phyloP scores from a whole-genome alignment of 345 rosid genomes.

The Boechera retrofracta region DNA sequence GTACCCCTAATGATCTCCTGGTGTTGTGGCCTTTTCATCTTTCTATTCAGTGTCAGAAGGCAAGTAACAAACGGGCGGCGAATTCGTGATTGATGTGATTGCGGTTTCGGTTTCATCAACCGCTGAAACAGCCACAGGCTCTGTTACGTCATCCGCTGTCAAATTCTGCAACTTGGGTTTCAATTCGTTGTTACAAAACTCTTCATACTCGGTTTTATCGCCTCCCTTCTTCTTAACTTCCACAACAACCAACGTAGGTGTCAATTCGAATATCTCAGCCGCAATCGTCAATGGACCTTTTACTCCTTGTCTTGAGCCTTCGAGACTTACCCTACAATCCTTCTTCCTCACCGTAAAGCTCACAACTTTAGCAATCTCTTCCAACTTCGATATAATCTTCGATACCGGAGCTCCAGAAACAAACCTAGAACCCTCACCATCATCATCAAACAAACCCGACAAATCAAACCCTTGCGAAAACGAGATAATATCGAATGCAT shows the following conservation, averaged over 20 bases:
- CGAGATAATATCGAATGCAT: conserved; percentile 75
- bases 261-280: conserved; percentile 75
- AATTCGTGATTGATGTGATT: background rate
- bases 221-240: conserved; percentile 97
- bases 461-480: conserved; percentile 75
- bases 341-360: conserved; percentile 78
- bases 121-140: conserved; percentile 33
- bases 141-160: conserved; percentile 55
- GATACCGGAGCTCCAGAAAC: conserved; percentile 71
- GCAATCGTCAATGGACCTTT: conserved; percentile 71
- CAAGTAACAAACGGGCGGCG: conserved; percentile 46
- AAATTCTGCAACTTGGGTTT: conserved; percentile 74
- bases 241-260: conserved; percentile 71
- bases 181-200: conserved; percentile 74
- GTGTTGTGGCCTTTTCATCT: conserved; percentile 11
- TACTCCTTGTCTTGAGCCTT: conserved; percentile 70
- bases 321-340: conserved; percentile 74
- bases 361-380: conserved; percentile 75
- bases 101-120: conserved; percentile 7
- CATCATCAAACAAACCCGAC: conserved; percentile 73
- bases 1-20: conserved; percentile 24
- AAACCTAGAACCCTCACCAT: conserved; percentile 70
- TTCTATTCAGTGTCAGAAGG: conserved; percentile 79
- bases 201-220: conserved; percentile 80
- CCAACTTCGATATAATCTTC: conserved; percentile 68